Percentiles rank a stretch among this genome's conserved stretches.
Conservation (phyloP, 768 basidiomycete genomes). For the Lactarius sp. region DNA sequence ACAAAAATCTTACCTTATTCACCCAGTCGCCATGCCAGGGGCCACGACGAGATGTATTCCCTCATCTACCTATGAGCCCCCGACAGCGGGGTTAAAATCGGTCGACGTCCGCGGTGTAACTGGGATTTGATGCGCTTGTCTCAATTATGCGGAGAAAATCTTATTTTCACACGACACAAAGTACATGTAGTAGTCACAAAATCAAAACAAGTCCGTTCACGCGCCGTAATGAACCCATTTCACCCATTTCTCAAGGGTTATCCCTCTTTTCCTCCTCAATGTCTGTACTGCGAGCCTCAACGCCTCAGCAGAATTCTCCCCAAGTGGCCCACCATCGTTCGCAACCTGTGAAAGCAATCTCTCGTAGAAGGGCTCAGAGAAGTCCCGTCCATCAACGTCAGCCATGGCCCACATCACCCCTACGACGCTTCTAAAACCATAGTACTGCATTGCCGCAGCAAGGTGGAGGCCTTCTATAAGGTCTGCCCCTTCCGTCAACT, state of each 20-base stretch:
- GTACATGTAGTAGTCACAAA: no score
- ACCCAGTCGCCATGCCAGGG: no score
- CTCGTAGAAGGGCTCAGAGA: constrained; percentile 12
- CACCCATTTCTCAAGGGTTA: constrained; percentile 14
- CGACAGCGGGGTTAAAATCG: no score
- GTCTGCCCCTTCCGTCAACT: not conserved
- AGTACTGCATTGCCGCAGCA: constrained; percentile 21
- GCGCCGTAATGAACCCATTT: constrained; percentile 18
- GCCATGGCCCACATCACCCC: constrained; percentile 21
- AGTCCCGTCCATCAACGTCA: constrained; percentile 9
- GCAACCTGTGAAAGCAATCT: not conserved
- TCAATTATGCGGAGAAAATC: no score
- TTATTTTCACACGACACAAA: not conserved
- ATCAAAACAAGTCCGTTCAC: not conserved
- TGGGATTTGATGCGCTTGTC: no score
- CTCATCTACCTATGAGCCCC: no score
- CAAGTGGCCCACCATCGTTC: not conserved
- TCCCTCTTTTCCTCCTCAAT: constrained; percentile 7
- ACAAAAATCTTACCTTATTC: no score
- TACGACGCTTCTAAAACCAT: constrained; percentile 22
- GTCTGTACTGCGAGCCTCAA: not conserved
- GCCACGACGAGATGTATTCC: no score
- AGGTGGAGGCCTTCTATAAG: constrained; percentile 17
- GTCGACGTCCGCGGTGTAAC: no score
- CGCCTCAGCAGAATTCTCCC: not conserved